Percentiles rank a stretch among this genome's conserved stretches.
phyloP scores from a whole-genome alignment of 495 filamentous ascomycete species.

The Aeminium ludgeri region DNA sequence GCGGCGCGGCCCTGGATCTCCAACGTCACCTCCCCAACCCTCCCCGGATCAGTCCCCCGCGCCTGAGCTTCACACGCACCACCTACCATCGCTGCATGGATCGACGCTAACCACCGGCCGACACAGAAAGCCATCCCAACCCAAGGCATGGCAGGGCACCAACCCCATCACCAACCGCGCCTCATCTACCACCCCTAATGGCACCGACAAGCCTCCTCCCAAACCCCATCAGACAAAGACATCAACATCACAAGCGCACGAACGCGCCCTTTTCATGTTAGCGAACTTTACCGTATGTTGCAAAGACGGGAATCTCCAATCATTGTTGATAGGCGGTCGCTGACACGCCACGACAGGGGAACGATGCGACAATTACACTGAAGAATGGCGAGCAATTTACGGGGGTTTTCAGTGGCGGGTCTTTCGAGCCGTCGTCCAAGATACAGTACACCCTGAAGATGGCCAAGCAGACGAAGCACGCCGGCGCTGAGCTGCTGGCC shows the following conservation, averaged over 20 bases:
- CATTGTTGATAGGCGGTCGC: slow-evolving; percentile 14
- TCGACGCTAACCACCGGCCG: too few species aligned
- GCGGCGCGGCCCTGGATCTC: too few species aligned
- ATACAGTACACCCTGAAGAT: slow-evolving; percentile 61
- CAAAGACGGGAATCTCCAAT: too few species aligned
- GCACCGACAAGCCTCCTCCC: slow-evolving; percentile 28
- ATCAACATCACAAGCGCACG: slow-evolving; percentile 42
- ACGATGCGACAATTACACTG: slow-evolving; percentile 47
- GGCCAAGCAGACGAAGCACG: slow-evolving; percentile 49
- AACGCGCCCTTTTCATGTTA: slow-evolving; percentile 46
- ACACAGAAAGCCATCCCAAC: slow-evolving; percentile 30
- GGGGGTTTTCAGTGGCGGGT: slow-evolving; percentile 48
- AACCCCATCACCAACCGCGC: slow-evolving; percentile 48
- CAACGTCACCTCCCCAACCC: too few species aligned
- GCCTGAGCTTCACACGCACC: too few species aligned
- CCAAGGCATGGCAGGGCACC: slow-evolving; percentile 37
- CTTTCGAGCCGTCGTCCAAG: slow-evolving; percentile 36
- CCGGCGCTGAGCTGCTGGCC: slow-evolving; percentile 31
- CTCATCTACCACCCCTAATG: slow-evolving; percentile 36
- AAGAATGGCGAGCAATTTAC: slow-evolving; percentile 56
- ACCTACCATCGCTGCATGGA: too few species aligned
- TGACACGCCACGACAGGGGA: slow-evolving; percentile 38
- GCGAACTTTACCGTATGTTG: slow-evolving; percentile 45
- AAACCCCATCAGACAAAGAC: slow-evolving; percentile 29
- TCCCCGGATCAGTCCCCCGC: too few species aligned